Percentiles rank a stretch among this genome's conserved stretches.
phyloP scores from a whole-genome alignment of 345 rosid species.

The Kandelia obovata region DNA sequence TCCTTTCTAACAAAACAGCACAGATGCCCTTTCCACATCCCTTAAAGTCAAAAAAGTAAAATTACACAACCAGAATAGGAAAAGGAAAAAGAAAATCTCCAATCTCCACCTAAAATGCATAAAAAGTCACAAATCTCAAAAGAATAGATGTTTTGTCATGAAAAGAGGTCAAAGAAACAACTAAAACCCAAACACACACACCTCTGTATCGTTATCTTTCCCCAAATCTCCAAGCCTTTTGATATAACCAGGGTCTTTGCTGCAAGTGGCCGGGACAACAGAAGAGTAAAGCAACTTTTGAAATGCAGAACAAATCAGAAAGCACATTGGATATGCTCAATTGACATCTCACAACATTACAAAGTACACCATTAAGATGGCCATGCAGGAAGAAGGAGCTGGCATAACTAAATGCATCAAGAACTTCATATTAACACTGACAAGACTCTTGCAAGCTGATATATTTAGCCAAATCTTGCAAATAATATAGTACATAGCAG shows the following conservation, averaged over 20 bases:
- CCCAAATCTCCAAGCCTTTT: constrained; percentile 46
- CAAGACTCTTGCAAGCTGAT: not conserved
- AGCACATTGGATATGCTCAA: not conserved
- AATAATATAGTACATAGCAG: too few species aligned
- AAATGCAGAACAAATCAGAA: not conserved
- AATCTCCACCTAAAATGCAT: not conserved
- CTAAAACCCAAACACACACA: constrained; percentile 15
- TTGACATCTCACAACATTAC: not conserved
- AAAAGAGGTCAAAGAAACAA: not conserved
- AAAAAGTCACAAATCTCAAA: not conserved
- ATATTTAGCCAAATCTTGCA: too few species aligned
- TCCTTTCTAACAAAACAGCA: not conserved
- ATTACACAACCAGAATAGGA: not conserved
- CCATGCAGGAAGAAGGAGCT: too few species aligned
- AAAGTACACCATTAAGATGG: not conserved
- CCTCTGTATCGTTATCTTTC: constrained; percentile 47
- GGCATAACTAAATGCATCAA: not conserved
- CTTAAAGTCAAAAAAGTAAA: not conserved
- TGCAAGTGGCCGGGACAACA: constrained; percentile 37
- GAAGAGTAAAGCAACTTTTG: constrained; percentile 7
- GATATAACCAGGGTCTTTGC: constrained; percentile 84
- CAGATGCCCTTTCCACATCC: too few species aligned
- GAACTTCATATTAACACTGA: not conserved
- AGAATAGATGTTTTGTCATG: not conserved
- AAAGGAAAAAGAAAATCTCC: not conserved